phyloP scores from a whole-genome alignment of 306 rosid species.

The Lagenaria siceraria region DNA sequence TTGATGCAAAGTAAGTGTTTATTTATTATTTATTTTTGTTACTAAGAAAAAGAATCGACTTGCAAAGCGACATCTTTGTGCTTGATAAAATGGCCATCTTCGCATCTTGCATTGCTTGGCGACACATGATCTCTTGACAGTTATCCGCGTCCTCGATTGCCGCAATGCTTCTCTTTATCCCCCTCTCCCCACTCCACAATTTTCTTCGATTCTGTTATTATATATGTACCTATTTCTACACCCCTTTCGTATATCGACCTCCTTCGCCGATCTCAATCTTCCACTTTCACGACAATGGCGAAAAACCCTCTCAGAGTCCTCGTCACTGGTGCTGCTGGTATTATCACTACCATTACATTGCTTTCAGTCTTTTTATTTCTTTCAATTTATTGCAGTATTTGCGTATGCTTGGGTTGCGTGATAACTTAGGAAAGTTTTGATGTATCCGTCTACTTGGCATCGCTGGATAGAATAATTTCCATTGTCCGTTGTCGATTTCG shows the following conservation, averaged over 20 bases:
- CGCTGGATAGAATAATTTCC: background rate
- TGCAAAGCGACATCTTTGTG: background rate
- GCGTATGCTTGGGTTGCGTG: background rate
- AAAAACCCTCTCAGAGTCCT: slow-evolving; percentile 26
- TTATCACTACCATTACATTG: background rate
- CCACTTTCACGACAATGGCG: slow-evolving; percentile 16
- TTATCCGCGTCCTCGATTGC: slow-evolving; percentile 19
- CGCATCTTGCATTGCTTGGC: background rate
- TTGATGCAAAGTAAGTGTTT: too few species aligned
- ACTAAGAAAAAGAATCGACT: too few species aligned
- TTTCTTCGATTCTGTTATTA: background rate
- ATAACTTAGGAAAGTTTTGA: background rate
- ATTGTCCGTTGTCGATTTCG: background rate
- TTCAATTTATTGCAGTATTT: background rate
- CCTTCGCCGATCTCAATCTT: background rate
- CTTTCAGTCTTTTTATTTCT: background rate
- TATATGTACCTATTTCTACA: background rate
- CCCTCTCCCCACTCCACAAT: background rate
- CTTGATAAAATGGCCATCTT: background rate
- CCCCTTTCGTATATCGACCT: background rate
- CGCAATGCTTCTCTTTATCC: background rate
- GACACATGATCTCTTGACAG: background rate
- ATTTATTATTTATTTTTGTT: too few species aligned
- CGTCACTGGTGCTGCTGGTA: slow-evolving; percentile 53
- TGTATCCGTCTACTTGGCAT: background rate